These are phyloP conservation scores for Sugiyamaella smithiae DNA, from an alignment of 805 yeast genomes.

Conservation along the genomic window DNA sequence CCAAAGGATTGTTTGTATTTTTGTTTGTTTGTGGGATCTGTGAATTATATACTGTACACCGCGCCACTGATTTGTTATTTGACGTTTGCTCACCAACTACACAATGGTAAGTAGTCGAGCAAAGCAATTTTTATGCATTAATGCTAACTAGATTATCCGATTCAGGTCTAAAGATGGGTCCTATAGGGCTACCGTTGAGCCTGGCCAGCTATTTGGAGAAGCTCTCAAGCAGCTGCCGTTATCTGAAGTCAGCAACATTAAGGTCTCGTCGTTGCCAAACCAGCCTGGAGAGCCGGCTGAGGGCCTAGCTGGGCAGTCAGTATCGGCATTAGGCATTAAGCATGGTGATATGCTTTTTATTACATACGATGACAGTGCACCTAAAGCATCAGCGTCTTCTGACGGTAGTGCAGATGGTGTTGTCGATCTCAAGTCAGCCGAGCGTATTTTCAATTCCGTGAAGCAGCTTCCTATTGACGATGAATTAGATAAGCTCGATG, in stretches of 20 bases:
- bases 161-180: constrained; percentile 84
- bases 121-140: no score
- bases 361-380: constrained; percentile 26
- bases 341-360: constrained; percentile 60
- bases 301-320: constrained; percentile 37
- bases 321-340: constrained; percentile 37
- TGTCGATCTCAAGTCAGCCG: constrained; percentile 18
- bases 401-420: constrained; percentile 20
- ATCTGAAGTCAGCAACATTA: constrained; percentile 28
- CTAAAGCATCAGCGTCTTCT: constrained; percentile 19
- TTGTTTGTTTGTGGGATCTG: no score
- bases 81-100: no score
- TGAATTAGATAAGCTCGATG: constrained; percentile 59
- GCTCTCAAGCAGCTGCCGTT: constrained; percentile 31
- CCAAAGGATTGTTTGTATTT: no score
- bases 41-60: no score
- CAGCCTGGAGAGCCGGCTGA: constrained; percentile 42
- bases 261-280: constrained; percentile 46
- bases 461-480: constrained; percentile 67
- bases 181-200: constrained; percentile 59
- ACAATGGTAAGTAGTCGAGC: no score
- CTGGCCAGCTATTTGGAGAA: constrained; percentile 7
- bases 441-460: constrained; percentile 28
- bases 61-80: no score
- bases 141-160: constrained; percentile 53